Evolutionary conservation across 2,329 filamentous ascomycete genomes (phyloP).

Genomic region (Xylaria sp.): DNA sequence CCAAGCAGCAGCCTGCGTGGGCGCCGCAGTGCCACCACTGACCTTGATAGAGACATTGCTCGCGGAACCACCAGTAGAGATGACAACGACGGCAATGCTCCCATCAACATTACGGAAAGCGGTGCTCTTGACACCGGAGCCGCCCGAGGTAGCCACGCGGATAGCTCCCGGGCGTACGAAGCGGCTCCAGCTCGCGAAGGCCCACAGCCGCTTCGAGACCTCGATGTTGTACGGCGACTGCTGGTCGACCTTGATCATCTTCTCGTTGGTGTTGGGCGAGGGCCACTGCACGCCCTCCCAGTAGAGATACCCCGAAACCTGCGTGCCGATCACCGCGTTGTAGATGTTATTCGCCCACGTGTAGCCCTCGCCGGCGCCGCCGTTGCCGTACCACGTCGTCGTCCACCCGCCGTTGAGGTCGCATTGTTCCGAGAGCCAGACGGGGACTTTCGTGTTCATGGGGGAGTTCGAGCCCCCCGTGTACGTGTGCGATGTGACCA

Average conservation of each 20-base stretch:
- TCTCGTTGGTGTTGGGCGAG: conserved; percentile 53
- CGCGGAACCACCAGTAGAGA: conserved; percentile 42
- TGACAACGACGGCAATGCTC: conserved; percentile 53
- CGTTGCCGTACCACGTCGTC: conserved; percentile 59
- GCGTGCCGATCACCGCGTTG: conserved; percentile 59
- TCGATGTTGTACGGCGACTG: conserved; percentile 51
- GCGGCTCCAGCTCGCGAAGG: conserved; percentile 55
- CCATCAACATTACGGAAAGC: conserved; percentile 55
- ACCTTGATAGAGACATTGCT: conserved; percentile 38
- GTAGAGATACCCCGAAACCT: conserved; percentile 64
- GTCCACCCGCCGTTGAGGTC: conserved; percentile 58
- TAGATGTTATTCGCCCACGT: conserved; percentile 67
- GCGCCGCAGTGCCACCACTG: conserved; percentile 25
- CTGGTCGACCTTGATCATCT: conserved; percentile 60
- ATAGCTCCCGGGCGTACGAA: conserved; percentile 54
- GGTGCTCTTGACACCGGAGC: conserved; percentile 48
- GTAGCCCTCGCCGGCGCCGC: conserved; percentile 62
- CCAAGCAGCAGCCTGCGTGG: conserved; percentile 44
- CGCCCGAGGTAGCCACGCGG: conserved; percentile 48
- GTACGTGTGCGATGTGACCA: conserved; percentile 56
- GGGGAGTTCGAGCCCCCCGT: conserved; percentile 50
- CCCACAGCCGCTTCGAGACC: conserved; percentile 53
- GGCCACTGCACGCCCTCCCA: conserved; percentile 57
- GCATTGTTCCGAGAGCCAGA: conserved; percentile 63
- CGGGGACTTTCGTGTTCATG: conserved; percentile 50